Conservation (phyloP, 2,329 filamentous ascomycete species). For the Colletotrichum liaoningense region DNA sequence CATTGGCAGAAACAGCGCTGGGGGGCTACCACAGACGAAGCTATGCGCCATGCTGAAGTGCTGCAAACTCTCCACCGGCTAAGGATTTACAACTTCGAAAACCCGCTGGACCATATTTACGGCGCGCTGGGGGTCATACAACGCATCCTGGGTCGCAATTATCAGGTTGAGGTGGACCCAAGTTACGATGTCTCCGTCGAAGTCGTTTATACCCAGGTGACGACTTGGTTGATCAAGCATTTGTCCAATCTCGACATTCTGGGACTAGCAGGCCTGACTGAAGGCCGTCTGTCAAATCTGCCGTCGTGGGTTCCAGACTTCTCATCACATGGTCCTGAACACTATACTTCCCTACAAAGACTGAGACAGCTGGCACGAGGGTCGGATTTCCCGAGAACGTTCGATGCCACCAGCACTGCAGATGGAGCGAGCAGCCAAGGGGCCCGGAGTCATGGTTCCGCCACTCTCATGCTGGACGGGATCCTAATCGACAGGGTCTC, state of each 20-base stretch:
- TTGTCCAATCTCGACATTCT: constrained; percentile 24
- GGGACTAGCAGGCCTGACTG: constrained; percentile 5
- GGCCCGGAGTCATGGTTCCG: background rate
- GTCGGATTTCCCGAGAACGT: background rate
- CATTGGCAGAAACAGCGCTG: constrained; percentile 18
- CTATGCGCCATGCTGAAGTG: constrained; percentile 9
- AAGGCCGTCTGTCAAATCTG: background rate
- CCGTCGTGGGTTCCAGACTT: constrained; percentile 29
- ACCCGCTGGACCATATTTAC: constrained; percentile 11
- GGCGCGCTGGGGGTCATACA: constrained; percentile 16
- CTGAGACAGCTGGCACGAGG: background rate
- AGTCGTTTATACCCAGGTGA: constrained; percentile 5
- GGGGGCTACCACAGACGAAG: constrained; percentile 10
- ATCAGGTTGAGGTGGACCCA: background rate
- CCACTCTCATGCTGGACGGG: background rate
- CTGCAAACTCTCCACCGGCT: constrained; percentile 21
- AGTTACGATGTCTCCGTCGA: constrained; percentile 11
- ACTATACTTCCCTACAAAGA: constrained; percentile 8
- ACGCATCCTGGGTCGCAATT: constrained; percentile 5
- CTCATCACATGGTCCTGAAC: background rate
- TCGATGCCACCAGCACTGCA: constrained; percentile 1
- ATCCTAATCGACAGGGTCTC: background rate
- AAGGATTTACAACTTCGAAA: constrained; percentile 8
- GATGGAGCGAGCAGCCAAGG: background rate
- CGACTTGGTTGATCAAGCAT: background rate